These are phyloP conservation scores for Hypoxylon rubiginosum DNA, from an alignment of 2,329 filamentous ascomycete species.

Conservation along the genomic window DNA sequence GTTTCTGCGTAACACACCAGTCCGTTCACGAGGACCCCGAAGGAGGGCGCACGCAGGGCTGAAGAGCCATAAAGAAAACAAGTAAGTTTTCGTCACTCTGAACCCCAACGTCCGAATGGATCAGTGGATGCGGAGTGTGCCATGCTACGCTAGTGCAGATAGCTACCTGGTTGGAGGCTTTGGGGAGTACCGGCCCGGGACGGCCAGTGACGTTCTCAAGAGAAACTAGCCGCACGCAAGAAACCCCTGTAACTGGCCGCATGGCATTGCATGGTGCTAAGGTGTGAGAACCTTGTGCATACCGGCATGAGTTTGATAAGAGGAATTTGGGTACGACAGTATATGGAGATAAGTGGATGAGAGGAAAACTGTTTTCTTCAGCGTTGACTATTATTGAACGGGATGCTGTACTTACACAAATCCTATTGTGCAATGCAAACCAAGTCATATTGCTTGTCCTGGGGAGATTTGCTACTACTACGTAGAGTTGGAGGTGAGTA, in stretches of 20 bases:
- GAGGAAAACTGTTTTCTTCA: not conserved
- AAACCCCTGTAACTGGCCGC: slow-evolving; percentile 34
- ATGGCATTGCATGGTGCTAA: slow-evolving; percentile 36
- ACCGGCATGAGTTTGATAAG: slow-evolving; percentile 24
- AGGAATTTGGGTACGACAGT: slow-evolving; percentile 6
- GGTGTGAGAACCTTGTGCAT: slow-evolving; percentile 15
- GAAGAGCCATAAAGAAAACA: slow-evolving; percentile 26
- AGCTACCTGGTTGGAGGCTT: slow-evolving; percentile 13
- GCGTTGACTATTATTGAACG: not conserved
- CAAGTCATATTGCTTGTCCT: not conserved
- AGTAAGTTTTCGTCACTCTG: slow-evolving; percentile 24
- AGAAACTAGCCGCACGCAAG: slow-evolving; percentile 41
- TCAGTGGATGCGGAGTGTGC: not conserved
- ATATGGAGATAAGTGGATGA: slow-evolving; percentile 11
- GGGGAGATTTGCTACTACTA: slow-evolving; percentile 1
- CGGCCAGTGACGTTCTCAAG: slow-evolving; percentile 33
- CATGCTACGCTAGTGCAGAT: slow-evolving; percentile 17
- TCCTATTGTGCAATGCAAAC: not conserved
- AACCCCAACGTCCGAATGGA: slow-evolving; percentile 26
- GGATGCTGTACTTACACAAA: not conserved
- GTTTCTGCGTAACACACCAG: slow-evolving; percentile 10
- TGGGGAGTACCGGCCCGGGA: slow-evolving; percentile 33
- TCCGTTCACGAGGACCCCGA: slow-evolving; percentile 1
- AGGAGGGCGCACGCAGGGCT: slow-evolving; percentile 22
- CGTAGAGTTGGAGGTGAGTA: slow-evolving; percentile 4